A percentile compares a stretch with the other conserved stretches of the same genome.
phyloP scores from a whole-genome alignment of 345 rosid genomes.

The Carallia brachiata region DNA sequence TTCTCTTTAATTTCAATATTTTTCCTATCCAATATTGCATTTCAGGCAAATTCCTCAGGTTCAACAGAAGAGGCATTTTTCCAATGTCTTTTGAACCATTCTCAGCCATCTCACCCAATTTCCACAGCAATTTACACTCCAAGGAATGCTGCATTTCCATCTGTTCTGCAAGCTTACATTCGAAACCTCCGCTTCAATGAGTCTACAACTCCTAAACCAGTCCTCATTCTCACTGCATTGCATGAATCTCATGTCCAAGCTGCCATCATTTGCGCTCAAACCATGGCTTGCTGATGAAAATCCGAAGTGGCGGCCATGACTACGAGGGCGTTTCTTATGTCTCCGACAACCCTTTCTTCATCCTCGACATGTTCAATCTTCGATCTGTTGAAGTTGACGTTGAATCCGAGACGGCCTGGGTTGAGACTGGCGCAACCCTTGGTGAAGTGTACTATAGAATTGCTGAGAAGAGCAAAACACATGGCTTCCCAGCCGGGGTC shows the following conservation, averaged over 20 bases:
- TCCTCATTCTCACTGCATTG: slow-evolving; percentile 1
- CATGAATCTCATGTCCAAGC: slow-evolving; percentile 10
- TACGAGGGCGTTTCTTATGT: slow-evolving; percentile 11
- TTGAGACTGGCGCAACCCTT: slow-evolving; percentile 8
- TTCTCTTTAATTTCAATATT: neutral
- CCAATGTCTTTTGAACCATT: slow-evolving; percentile 16
- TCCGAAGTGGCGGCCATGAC: slow-evolving; percentile 13
- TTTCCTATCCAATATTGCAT: neutral
- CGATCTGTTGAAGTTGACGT: slow-evolving; percentile 3
- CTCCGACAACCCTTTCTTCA: slow-evolving; percentile 2
- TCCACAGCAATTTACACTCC: slow-evolving; percentile 22
- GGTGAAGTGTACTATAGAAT: slow-evolving; percentile 5
- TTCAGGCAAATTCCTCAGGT: neutral
- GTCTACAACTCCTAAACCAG: slow-evolving; percentile 9
- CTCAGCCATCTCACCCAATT: slow-evolving; percentile 22
- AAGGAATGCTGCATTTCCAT: slow-evolving; percentile 12
- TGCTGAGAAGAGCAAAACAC: slow-evolving; percentile 8
- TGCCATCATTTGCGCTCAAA: slow-evolving; percentile 1
- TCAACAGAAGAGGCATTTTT: slow-evolving; percentile 7
- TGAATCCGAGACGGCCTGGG: slow-evolving; percentile 2
- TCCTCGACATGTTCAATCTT: slow-evolving; percentile 15
- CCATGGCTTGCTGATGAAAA: slow-evolving; percentile 2
- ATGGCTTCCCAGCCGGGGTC: slow-evolving; percentile 12
- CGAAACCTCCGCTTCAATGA: slow-evolving; percentile 12
- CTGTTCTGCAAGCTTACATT: slow-evolving; percentile 4